phyloP scores from a whole-genome alignment of 108 stramenopile genomes.

The Cyclostephanos invisitatus region DNA sequence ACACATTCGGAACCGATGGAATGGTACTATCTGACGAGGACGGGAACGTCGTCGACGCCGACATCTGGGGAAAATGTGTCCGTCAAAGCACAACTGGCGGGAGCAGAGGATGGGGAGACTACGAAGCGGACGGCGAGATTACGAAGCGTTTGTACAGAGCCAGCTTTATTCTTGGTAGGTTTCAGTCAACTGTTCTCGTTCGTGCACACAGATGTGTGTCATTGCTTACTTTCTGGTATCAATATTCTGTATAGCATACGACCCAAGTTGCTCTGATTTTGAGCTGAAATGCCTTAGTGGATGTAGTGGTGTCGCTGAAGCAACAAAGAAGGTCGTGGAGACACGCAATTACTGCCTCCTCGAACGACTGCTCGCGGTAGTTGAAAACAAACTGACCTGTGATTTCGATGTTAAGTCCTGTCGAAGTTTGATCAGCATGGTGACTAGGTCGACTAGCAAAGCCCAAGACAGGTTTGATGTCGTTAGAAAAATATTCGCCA shows the following conservation, averaged over 20 bases:
- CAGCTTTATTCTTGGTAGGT: not conserved
- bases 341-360: not conserved
- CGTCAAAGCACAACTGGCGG: not conserved
- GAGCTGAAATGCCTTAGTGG: slow-evolving; percentile 3
- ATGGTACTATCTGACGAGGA: slow-evolving; percentile 1
- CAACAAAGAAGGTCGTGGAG: not conserved
- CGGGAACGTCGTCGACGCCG: not conserved
- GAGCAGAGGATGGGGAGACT: not conserved
- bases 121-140: not conserved
- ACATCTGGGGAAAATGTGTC: slow-evolving; percentile 2
- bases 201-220: not conserved
- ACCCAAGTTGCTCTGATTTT: not conserved
- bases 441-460: not conserved
- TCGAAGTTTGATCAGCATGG: not conserved
- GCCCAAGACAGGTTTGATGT: not conserved
- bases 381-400: not conserved
- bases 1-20: not conserved
- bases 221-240: not conserved
- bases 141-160: not conserved
- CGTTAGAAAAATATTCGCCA: slow-evolving; percentile 5
- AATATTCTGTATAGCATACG: not conserved
- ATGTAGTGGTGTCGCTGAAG: slow-evolving; percentile 2
- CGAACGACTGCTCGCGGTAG: not conserved
- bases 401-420: not conserved
- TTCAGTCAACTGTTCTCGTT: not conserved